These are phyloP conservation scores for Talaromyces marneffei DNA, from an alignment of 2,329 filamentous ascomycete genomes.

Conservation along the genomic window DNA sequence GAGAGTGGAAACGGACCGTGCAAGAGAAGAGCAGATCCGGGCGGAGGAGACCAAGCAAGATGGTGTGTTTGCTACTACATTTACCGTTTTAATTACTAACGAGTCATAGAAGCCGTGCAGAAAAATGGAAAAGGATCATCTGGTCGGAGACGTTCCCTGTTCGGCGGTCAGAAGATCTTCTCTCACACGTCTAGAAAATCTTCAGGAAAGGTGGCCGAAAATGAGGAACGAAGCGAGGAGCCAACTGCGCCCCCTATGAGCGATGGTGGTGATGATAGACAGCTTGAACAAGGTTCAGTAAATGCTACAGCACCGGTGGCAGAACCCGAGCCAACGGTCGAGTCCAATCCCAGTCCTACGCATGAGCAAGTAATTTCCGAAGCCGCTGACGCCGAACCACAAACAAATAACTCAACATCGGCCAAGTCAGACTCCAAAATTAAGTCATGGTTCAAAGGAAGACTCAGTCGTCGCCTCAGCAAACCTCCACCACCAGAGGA, in stretches of 20 bases:
- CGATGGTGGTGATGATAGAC: not conserved
- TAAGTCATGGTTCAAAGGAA: constrained; percentile 31
- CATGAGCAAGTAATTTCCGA: not conserved
- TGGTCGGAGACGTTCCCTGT: constrained; percentile 5
- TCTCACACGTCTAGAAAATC: constrained; percentile 2
- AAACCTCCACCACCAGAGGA: constrained; percentile 18
- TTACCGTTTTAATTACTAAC: not conserved
- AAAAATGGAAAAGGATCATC: not conserved
- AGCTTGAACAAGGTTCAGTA: not conserved
- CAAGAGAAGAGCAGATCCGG: constrained; percentile 34
- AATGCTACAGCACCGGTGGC: not conserved
- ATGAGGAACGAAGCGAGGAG: not conserved
- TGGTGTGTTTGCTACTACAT: constrained; percentile 20
- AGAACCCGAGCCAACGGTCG: not conserved
- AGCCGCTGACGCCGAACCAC: not conserved
- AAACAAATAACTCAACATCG: constrained; percentile 14
- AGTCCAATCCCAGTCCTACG: not conserved
- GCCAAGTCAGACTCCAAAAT: constrained; percentile 29
- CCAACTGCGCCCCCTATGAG: not conserved
- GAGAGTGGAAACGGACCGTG: constrained; percentile 44
- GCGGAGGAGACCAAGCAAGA: constrained; percentile 25
- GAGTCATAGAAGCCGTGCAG: not conserved
- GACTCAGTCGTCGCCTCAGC: constrained; percentile 26
- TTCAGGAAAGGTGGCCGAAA: not conserved
- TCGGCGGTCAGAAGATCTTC: not conserved